Evolutionary conservation across 192 early-diverging fungal species (phyloP).

Genomic region (Umbelopsis ramanniana): DNA sequence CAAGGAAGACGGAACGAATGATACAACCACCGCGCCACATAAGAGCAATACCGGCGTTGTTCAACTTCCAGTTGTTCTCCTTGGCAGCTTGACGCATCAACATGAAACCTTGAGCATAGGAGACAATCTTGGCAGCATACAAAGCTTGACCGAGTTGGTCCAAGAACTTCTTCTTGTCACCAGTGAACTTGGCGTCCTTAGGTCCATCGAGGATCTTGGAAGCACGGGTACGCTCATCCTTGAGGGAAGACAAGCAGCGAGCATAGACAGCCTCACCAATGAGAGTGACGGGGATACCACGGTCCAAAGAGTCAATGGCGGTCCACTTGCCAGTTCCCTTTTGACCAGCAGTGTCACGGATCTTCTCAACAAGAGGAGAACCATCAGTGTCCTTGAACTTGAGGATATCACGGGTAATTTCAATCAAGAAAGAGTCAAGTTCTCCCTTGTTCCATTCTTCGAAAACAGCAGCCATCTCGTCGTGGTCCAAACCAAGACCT

Average conservation of each 20-base stretch:
- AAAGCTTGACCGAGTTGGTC: constrained; percentile 90
- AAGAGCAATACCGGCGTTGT: constrained; percentile 96
- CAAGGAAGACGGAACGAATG: constrained; percentile 95
- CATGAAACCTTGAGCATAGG: constrained; percentile 99
- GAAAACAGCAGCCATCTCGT: constrained; percentile 91
- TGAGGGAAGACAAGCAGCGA: constrained; percentile 94
- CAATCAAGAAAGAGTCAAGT: constrained; percentile 95
- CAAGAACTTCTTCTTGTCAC: constrained; percentile 90
- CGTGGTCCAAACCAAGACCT: constrained; percentile 77
- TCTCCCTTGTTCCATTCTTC: constrained; percentile 97
- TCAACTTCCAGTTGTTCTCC: constrained; percentile 92
- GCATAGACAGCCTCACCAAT: constrained; percentile 98
- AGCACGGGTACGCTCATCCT: constrained; percentile 93
- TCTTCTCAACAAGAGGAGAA: constrained; percentile 87
- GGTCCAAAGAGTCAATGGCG: constrained; percentile 92
- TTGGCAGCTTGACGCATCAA: constrained; percentile 94
- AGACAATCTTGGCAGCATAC: constrained; percentile 98
- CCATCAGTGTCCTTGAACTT: constrained; percentile 92
- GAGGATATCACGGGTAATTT: constrained; percentile 95
- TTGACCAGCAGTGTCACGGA: constrained; percentile 95
- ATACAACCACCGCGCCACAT: constrained; percentile 99
- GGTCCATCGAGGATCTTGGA: constrained; percentile 87
- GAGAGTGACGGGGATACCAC: constrained; percentile 95
- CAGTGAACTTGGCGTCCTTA: constrained; percentile 64
- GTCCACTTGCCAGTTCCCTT: constrained; percentile 99